Conservation (phyloP, 164 flowering plant genomes). For the Tetracentron sinense region DNA sequence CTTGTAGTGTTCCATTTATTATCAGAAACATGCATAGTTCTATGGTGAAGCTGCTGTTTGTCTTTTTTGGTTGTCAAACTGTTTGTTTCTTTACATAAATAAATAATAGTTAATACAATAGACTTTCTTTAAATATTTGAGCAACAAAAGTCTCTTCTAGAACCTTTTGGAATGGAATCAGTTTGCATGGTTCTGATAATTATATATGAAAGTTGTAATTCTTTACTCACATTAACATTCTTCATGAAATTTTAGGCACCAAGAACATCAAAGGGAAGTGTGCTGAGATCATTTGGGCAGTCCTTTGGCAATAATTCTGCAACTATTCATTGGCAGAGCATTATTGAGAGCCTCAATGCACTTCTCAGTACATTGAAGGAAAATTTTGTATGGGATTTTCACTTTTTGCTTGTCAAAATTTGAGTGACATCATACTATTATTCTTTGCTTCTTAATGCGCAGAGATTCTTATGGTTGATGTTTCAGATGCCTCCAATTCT, state of each 20-base stretch:
- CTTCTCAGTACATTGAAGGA: conserved; percentile 65
- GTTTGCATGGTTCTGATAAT: background rate
- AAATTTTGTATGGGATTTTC: conserved; percentile 59
- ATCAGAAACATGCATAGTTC: too few species aligned
- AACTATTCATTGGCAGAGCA: conserved; percentile 77
- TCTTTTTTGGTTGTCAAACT: too few species aligned
- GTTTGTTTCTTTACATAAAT: background rate
- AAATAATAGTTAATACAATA: too few species aligned
- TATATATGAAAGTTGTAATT: too few species aligned
- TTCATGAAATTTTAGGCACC: conserved; percentile 60
- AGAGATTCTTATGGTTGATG: conserved; percentile 2
- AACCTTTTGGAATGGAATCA: background rate
- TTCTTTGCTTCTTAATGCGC: background rate
- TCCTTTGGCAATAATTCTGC: conserved; percentile 75
- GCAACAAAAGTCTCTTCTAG: background rate
- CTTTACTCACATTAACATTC: background rate
- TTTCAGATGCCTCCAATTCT: conserved; percentile 70
- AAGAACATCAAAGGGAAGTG: conserved; percentile 71
- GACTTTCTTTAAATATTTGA: background rate
- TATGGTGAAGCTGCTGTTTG: too few species aligned
- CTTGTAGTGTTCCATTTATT: too few species aligned
- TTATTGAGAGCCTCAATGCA: conserved; percentile 70
- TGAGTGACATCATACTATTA: background rate
- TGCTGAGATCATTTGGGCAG: conserved; percentile 62
- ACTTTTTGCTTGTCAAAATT: background rate